Evolutionary conservation across 306 rosid genomes (phyloP).

Genomic region (Quercus mongolica): DNA sequence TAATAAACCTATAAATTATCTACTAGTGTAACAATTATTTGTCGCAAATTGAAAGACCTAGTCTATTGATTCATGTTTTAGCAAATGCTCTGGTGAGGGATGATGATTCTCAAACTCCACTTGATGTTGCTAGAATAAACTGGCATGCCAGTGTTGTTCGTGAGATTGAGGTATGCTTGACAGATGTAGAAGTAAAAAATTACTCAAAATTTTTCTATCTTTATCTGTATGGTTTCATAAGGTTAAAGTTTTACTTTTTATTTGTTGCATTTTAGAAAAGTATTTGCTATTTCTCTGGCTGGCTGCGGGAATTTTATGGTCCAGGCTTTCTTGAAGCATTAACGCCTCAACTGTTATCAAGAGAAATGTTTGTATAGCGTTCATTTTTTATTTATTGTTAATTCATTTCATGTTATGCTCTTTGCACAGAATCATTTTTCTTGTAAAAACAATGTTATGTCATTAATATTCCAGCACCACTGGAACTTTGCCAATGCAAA

Average conservation of each 20-base stretch:
- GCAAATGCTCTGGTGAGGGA: slow-evolving; percentile 22
- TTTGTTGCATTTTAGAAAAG: slow-evolving; percentile 13
- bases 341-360: slow-evolving; percentile 5
- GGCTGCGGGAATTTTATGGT: slow-evolving; percentile 19
- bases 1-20: neutral
- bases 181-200: neutral
- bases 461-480: neutral
- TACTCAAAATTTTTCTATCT: neutral
- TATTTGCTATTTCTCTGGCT: slow-evolving; percentile 24
- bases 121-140: slow-evolving; percentile 19
- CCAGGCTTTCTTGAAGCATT: slow-evolving; percentile 24
- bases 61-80: neutral
- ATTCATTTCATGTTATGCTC: neutral
- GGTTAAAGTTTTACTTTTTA: neutral
- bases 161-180: slow-evolving; percentile 18
- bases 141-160: slow-evolving; percentile 15
- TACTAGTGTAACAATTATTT: neutral
- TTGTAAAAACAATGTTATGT: neutral
- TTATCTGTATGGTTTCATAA: neutral
- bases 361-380: neutral
- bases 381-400: neutral
- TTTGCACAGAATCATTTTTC: neutral
- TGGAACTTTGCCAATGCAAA: neutral
- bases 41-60: neutral
- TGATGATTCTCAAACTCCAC: slow-evolving; percentile 27